Evolutionary conservation across 495 filamentous ascomycete species (phyloP).

Genomic region (Barbatosphaeria neglecta): DNA sequence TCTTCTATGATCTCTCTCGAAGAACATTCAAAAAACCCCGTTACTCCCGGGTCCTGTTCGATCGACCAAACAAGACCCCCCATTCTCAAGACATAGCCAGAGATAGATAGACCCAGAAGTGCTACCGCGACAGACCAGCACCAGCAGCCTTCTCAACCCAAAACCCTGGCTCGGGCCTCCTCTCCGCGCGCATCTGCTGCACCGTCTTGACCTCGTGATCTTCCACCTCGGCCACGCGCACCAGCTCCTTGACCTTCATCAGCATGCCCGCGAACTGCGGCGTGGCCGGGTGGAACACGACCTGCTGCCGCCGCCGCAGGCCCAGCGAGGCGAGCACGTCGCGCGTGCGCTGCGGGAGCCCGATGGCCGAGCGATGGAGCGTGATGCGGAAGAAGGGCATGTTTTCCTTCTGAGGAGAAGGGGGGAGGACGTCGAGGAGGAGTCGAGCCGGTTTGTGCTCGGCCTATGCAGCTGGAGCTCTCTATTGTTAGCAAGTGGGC

Average conservation of each 20-base stretch:
- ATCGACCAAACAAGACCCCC: no score
- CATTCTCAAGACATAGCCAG: no score
- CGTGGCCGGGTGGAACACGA: constrained; percentile 84
- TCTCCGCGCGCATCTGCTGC: constrained; percentile 51
- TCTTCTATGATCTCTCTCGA: no score
- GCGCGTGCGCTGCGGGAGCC: constrained; percentile 68
- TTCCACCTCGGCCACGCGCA: constrained; percentile 76
- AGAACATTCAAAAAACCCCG: neutral
- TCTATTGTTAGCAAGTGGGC: no score
- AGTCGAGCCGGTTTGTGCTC: no score
- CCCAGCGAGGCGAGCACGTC: constrained; percentile 84
- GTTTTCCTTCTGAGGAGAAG: constrained; percentile 1
- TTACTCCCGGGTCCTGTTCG: no score
- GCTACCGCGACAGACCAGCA: neutral
- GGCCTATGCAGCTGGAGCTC: no score
- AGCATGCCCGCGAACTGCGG: constrained; percentile 85
- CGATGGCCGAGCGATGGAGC: constrained; percentile 85
- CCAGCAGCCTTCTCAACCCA: constrained; percentile 59
- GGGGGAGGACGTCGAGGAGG: no score
- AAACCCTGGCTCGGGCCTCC: constrained; percentile 75
- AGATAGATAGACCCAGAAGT: no score
- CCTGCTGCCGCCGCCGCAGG: constrained; percentile 73
- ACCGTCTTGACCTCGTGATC: constrained; percentile 49
- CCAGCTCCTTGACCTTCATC: constrained; percentile 94
- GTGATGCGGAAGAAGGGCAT: constrained; percentile 96